Percentiles rank a stretch among this genome's conserved stretches.
Evolutionary conservation across 106 monocot genomes (phyloP).

Genomic region (Ottelia alismoides): DNA sequence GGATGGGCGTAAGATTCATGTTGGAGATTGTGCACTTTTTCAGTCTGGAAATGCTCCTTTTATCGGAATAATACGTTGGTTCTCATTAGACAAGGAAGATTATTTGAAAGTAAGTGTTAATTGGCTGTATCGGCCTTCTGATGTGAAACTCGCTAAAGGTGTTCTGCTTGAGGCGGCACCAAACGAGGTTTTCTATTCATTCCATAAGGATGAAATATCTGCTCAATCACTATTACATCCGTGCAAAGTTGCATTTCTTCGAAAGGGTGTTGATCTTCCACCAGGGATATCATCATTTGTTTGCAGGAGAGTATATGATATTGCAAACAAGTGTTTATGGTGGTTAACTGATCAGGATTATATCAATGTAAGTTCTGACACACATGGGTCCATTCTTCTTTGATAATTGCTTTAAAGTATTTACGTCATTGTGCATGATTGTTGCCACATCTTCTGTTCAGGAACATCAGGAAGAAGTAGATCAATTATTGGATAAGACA

Average conservation of each 20-base stretch:
- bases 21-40: constrained; percentile 57
- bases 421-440: constrained; percentile 28
- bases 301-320: constrained; percentile 45
- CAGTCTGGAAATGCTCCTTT: constrained; percentile 50
- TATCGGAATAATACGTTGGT: constrained; percentile 43
- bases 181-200: constrained; percentile 59
- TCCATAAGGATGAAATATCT: constrained; percentile 47
- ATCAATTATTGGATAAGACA: constrained; percentile 27
- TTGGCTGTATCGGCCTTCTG: constrained; percentile 58
- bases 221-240: constrained; percentile 53
- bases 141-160: constrained; percentile 43
- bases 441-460: constrained; percentile 18
- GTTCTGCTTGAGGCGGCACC: constrained; percentile 40
- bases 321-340: constrained; percentile 47
- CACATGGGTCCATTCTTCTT: not conserved
- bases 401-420: constrained; percentile 12
- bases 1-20: constrained; percentile 39
- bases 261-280: constrained; percentile 47
- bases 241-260: constrained; percentile 59
- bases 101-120: constrained; percentile 41
- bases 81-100: constrained; percentile 22
- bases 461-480: constrained; percentile 23
- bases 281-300: too few relatives aligned
- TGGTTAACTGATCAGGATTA: constrained; percentile 37
- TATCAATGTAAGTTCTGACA: not conserved